These are phyloP conservation scores for Phaffia australis DNA, from an alignment of 768 basidiomycete genomes.

Conservation along the genomic window DNA sequence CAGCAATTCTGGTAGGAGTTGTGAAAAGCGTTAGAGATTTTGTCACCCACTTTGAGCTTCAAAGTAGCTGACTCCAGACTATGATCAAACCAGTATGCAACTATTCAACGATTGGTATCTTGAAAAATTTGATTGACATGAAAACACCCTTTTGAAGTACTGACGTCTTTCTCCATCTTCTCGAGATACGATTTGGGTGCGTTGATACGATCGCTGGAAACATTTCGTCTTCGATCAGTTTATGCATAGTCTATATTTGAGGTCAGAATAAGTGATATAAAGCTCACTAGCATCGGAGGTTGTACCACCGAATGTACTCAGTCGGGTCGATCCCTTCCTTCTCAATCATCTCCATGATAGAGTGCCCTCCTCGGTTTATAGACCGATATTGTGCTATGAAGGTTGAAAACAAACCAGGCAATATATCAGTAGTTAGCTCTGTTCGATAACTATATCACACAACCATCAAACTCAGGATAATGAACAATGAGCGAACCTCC, in stretches of 20 bases:
- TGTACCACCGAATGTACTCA: slow-evolving; percentile 84
- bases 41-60: slow-evolving; percentile 55
- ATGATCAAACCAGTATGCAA: not conserved
- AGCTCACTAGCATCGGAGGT: slow-evolving; percentile 60
- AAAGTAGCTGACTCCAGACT: slow-evolving; percentile 67
- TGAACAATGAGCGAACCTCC: slow-evolving; percentile 40
- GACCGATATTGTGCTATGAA: slow-evolving; percentile 42
- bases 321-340: slow-evolving; percentile 35
- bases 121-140: not conserved
- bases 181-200: slow-evolving; percentile 47
- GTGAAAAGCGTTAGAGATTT: slow-evolving; percentile 47
- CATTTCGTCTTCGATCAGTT: not conserved
- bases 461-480: slow-evolving; percentile 32
- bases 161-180: slow-evolving; percentile 51
- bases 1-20: slow-evolving; percentile 33
- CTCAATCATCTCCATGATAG: slow-evolving; percentile 49
- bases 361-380: slow-evolving; percentile 77
- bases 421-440: slow-evolving; percentile 25
- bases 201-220: slow-evolving; percentile 14
- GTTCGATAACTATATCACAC: slow-evolving; percentile 37
- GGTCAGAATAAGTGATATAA: slow-evolving; percentile 60
- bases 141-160: not conserved
- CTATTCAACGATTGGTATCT: not conserved
- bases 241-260: not conserved
- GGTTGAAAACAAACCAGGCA: not conserved